Conservation (phyloP, 2,329 filamentous ascomycete genomes). For the Diplodia seriata region DNA sequence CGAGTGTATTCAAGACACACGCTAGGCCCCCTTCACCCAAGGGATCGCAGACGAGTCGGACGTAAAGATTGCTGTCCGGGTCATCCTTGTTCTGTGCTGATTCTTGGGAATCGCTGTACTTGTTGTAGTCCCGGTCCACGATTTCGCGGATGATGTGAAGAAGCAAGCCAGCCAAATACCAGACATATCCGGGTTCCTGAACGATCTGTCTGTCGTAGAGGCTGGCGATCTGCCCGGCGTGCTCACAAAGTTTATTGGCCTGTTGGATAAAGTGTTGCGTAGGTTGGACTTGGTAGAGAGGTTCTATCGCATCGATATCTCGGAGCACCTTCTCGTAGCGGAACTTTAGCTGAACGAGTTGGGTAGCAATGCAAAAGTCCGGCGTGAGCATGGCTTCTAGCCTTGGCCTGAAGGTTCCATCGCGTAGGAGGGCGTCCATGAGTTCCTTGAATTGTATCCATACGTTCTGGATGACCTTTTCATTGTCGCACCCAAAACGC, state of each 20-base stretch:
- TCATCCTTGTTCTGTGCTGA: constrained; percentile 37
- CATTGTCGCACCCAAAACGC: not conserved
- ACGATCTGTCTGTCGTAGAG: constrained; percentile 36
- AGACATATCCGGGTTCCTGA: constrained; percentile 36
- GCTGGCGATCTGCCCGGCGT: constrained; percentile 42
- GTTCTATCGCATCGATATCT: constrained; percentile 44
- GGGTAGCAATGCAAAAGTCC: constrained; percentile 40
- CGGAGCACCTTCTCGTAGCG: constrained; percentile 42
- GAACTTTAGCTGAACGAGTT: constrained; percentile 47
- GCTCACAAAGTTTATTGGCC: constrained; percentile 40
- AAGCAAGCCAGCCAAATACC: constrained; percentile 42
- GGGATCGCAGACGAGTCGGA: not conserved
- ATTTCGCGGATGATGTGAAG: constrained; percentile 45
- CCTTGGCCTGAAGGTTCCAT: constrained; percentile 41
- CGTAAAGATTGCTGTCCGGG: constrained; percentile 19
- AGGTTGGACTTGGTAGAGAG: constrained; percentile 36
- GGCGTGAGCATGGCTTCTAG: constrained; percentile 43
- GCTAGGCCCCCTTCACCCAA: not conserved
- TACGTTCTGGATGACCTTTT: constrained; percentile 37
- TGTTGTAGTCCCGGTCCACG: constrained; percentile 43
- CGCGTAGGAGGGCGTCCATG: constrained; percentile 38
- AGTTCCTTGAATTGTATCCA: constrained; percentile 42
- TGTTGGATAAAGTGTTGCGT: constrained; percentile 42
- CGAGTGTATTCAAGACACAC: not conserved
- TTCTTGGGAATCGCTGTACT: constrained; percentile 39